Evolutionary conservation across 768 basidiomycete species (phyloP).

Genomic region (Melanogaster broomeanus): DNA sequence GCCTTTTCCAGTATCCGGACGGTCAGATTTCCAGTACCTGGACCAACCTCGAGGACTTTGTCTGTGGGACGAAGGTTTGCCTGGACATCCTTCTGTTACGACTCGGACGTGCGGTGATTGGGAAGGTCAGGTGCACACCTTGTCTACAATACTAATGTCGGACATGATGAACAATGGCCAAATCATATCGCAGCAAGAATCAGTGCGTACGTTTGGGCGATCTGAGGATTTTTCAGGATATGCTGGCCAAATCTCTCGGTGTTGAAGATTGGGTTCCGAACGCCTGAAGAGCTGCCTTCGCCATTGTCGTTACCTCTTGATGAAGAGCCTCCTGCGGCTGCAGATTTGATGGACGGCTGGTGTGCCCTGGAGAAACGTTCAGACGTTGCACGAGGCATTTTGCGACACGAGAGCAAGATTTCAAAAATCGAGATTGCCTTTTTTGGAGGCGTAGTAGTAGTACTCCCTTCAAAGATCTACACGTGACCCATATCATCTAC

Average conservation of each 20-base stretch:
- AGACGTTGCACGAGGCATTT: constrained; percentile 83
- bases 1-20: constrained; percentile 92
- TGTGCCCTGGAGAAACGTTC: constrained; percentile 73
- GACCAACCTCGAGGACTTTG: constrained; percentile 95
- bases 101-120: background rate
- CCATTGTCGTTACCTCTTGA: constrained; percentile 48
- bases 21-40: constrained; percentile 96
- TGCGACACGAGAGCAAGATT: background rate
- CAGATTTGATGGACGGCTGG: constrained; percentile 55
- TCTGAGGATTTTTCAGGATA: constrained; percentile 91
- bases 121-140: constrained; percentile 35
- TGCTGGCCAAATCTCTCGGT: constrained; percentile 97
- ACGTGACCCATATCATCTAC: background rate
- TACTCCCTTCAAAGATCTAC: background rate
- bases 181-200: constrained; percentile 20
- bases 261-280: constrained; percentile 89
- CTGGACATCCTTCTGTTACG: constrained; percentile 37
- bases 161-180: constrained; percentile 10
- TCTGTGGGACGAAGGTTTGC: constrained; percentile 93
- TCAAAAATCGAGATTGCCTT: constrained; percentile 12
- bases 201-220: constrained; percentile 77
- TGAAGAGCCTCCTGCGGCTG: constrained; percentile 16
- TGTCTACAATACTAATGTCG: constrained; percentile 57
- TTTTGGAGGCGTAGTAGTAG: constrained; percentile 7
- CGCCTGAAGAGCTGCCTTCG: constrained; percentile 40